Conservation (phyloP, 2,329 filamentous ascomycete species). For the Fusarium neocosmosporiellum region DNA sequence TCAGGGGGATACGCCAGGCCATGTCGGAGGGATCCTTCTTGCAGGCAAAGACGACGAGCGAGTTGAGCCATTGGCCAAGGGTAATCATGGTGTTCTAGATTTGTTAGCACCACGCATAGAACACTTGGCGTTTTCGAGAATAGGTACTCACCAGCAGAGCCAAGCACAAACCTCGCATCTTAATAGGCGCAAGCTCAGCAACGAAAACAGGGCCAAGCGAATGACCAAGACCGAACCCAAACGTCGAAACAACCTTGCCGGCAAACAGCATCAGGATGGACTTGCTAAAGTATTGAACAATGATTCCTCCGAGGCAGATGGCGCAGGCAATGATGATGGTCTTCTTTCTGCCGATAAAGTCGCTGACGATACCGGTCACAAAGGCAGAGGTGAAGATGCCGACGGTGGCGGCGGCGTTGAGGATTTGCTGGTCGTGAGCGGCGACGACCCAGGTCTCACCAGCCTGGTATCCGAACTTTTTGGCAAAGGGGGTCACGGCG, state of each 20-base stretch:
- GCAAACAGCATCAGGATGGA: constrained; percentile 44
- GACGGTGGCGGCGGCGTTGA: constrained; percentile 45
- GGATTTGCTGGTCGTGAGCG: constrained; percentile 45
- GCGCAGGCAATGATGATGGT: constrained; percentile 40
- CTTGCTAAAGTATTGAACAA: constrained; percentile 40
- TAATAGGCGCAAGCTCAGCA: constrained; percentile 46
- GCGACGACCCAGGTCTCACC: constrained; percentile 32
- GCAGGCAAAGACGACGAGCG: constrained; percentile 39
- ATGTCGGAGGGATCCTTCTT: constrained; percentile 34
- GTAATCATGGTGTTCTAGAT: constrained; percentile 48
- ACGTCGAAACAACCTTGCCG: constrained; percentile 43
- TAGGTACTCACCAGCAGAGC: constrained; percentile 41
- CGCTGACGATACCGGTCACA: constrained; percentile 41
- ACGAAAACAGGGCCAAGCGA: constrained; percentile 48
- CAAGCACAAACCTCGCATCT: constrained; percentile 46
- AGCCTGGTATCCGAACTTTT: constrained; percentile 39
- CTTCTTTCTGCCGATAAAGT: constrained; percentile 42
- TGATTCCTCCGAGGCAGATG: constrained; percentile 39
- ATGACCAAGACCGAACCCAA: constrained; percentile 48
- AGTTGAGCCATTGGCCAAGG: constrained; percentile 45
- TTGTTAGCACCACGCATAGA: not conserved
- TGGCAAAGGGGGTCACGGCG: constrained; percentile 43
- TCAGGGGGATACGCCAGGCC: constrained; percentile 45
- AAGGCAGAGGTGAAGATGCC: constrained; percentile 47
- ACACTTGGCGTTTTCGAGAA: not conserved